Evolutionary conservation across 768 basidiomycete genomes (phyloP).

Genomic region (Suillus paluster): DNA sequence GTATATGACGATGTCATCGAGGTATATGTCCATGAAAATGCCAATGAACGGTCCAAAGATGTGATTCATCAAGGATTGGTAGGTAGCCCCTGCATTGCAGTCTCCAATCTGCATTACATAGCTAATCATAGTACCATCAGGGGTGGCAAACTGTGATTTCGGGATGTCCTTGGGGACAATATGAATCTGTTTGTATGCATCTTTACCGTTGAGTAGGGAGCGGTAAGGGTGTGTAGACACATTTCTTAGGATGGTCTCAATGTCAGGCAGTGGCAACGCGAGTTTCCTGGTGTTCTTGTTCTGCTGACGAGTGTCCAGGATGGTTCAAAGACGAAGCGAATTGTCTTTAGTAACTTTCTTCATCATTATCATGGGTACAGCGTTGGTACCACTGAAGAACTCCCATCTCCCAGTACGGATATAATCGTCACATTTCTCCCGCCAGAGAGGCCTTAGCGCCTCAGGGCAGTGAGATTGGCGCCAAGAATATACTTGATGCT

Average conservation of each 20-base stretch:
- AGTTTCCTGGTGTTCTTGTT: slow-evolving; percentile 39
- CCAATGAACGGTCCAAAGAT: slow-evolving; percentile 45
- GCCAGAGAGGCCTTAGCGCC: slow-evolving; percentile 25
- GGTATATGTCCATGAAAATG: slow-evolving; percentile 29
- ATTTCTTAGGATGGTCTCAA: slow-evolving; percentile 28
- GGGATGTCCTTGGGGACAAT: slow-evolving; percentile 28
- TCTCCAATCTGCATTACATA: slow-evolving; percentile 50
- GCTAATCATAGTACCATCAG: slow-evolving; percentile 44
- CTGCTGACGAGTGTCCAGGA: slow-evolving; percentile 30
- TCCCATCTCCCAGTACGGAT: slow-evolving; percentile 33
- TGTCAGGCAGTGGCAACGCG: slow-evolving; percentile 32
- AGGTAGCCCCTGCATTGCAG: slow-evolving; percentile 50
- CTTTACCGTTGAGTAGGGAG: slow-evolving; percentile 33
- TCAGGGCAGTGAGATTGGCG: slow-evolving; percentile 41
- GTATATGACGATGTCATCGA: slow-evolving; percentile 31
- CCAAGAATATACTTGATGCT: too few relatives aligned
- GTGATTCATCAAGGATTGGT: slow-evolving; percentile 46
- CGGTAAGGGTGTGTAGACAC: slow-evolving; percentile 24
- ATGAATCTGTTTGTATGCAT: slow-evolving; percentile 38
- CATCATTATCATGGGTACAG: slow-evolving; percentile 39
- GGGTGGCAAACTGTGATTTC: slow-evolving; percentile 37
- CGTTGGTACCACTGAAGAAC: slow-evolving; percentile 28
- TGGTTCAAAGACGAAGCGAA: slow-evolving; percentile 18
- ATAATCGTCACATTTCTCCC: slow-evolving; percentile 36
- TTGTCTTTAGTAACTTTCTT: slow-evolving; percentile 26